Evolutionary conservation across 192 early-diverging fungal species (phyloP).

Genomic region (Coemansia sp.): DNA sequence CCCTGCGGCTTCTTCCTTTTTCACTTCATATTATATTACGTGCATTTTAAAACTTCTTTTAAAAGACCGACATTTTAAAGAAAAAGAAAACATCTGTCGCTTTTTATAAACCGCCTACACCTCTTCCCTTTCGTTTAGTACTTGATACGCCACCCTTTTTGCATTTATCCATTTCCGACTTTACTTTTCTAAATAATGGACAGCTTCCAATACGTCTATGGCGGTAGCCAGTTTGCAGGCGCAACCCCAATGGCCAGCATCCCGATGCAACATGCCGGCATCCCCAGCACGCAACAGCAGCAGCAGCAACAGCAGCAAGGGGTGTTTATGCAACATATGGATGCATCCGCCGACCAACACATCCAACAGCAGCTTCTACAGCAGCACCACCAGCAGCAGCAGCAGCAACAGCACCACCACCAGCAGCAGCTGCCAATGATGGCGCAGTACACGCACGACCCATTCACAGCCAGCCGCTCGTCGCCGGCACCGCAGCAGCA

Average conservation of each 20-base stretch:
- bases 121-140: neutral
- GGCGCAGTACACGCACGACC: constrained; percentile 17
- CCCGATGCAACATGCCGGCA: constrained; percentile 5
- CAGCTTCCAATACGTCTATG: constrained; percentile 41
- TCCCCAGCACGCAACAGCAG: constrained; percentile 12
- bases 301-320: constrained; percentile 5
- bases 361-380: constrained; percentile 1
- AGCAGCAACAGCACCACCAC: neutral
- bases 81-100: neutral
- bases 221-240: constrained; percentile 20
- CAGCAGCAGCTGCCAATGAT: constrained; percentile 25
- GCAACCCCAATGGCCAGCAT: constrained; percentile 8
- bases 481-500: constrained; percentile 7
- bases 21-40: neutral
- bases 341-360: neutral
- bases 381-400: constrained; percentile 15
- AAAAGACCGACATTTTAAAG: neutral
- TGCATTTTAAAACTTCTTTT: neutral
- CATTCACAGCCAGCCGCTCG: constrained; percentile 4
- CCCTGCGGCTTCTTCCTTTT: no score
- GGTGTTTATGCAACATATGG: neutral
- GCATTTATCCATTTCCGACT: neutral
- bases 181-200: constrained; percentile 11
- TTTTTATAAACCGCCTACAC: neutral
- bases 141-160: neutral